Evolutionary conservation across 2,329 filamentous ascomycete genomes (phyloP), one percentile per base, ranked within the genome.

Genomic region (Aspergillus sp.): DNA sequence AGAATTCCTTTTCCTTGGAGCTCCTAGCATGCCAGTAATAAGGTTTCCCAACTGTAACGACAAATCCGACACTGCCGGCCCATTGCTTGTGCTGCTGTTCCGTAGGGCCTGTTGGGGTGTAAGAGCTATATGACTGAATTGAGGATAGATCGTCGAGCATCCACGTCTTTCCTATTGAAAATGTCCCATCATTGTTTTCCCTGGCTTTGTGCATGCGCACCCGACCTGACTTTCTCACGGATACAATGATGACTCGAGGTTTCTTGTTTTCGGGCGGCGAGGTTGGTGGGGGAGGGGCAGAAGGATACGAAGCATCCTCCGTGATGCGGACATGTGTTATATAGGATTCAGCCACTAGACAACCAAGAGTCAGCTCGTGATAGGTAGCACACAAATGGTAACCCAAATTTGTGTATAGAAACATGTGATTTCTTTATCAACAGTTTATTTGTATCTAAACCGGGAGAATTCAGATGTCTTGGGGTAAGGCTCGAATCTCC

Each of bases 131-230:
- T 27, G 89, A 93, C 64, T 95, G 86, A 52, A 98, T 87, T 37
- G 79, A 77, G 5, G 80, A 79, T 39, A 98, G 73, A 62, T 98
- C 93, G 67, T 97, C 91, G 54, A 98, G 79, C 64, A 90, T 87
- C 93, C 93, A 98, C 4, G 93, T 95, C 72, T 98, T 98, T 53
- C 93, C 93, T 54, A 98, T 95, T 13, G 91, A 97, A 67, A 96
- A 98, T 26, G 88, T 83, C 44, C 90, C 90, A 65, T 95, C 96
- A 44, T 80, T 76, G 65, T 98, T 98, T 71, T 98, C 93, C 57
- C 95, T 85, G 45, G 90, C 91, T 69, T 98, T 98, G 75, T 98
- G 93, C 73, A 98, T 83, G 59, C 90, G 87, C 39, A 98, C 91
- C 47, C 90, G 80, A 43, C 91, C 93, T 2, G 91, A 95, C 59